Evolutionary conservation across 192 early-diverging fungal genomes (phyloP).

Genomic region (Phlyctochytrium arcticum): DNA sequence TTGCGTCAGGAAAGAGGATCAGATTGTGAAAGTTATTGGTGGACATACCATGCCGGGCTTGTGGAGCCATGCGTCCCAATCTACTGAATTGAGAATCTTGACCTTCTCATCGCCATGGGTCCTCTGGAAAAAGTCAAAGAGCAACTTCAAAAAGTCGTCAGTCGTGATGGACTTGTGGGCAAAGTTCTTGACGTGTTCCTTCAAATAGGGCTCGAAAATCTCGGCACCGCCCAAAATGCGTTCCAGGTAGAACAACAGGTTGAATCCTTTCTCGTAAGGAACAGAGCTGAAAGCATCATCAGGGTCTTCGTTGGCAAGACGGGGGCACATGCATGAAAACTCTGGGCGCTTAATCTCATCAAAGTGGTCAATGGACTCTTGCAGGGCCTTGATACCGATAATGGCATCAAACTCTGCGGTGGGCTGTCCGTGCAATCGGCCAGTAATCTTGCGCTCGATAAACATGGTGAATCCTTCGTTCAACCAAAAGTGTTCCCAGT

Average conservation of each 20-base stretch:
- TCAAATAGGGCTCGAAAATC: slow-evolving; percentile 57
- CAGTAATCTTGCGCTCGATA: slow-evolving; percentile 82
- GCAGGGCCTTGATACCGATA: slow-evolving; percentile 72
- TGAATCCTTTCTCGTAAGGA: slow-evolving; percentile 87
- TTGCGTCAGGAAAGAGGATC: not conserved
- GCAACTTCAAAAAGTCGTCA: slow-evolving; percentile 77
- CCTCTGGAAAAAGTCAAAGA: slow-evolving; percentile 75
- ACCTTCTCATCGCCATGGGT: slow-evolving; percentile 61
- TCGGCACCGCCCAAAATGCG: slow-evolving; percentile 75
- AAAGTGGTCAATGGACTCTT: slow-evolving; percentile 50
- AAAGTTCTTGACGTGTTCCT: slow-evolving; percentile 70
- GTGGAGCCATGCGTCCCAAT: slow-evolving; percentile 89
- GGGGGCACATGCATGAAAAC: slow-evolving; percentile 60
- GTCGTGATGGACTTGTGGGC: slow-evolving; percentile 86
- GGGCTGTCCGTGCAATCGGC: slow-evolving; percentile 72
- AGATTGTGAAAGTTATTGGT: not conserved
- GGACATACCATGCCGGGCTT: slow-evolving; percentile 79
- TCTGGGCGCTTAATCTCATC: slow-evolving; percentile 34
- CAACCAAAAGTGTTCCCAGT: slow-evolving; percentile 54
- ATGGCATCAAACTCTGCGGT: slow-evolving; percentile 80
- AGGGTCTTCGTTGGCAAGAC: slow-evolving; percentile 75
- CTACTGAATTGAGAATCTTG: slow-evolving; percentile 69
- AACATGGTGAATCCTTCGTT: slow-evolving; percentile 97
- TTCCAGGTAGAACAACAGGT: slow-evolving; percentile 91
- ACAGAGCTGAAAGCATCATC: slow-evolving; percentile 60